phyloP scores from a whole-genome alignment of 495 filamentous ascomycete genomes.

The Cercophora samala region DNA sequence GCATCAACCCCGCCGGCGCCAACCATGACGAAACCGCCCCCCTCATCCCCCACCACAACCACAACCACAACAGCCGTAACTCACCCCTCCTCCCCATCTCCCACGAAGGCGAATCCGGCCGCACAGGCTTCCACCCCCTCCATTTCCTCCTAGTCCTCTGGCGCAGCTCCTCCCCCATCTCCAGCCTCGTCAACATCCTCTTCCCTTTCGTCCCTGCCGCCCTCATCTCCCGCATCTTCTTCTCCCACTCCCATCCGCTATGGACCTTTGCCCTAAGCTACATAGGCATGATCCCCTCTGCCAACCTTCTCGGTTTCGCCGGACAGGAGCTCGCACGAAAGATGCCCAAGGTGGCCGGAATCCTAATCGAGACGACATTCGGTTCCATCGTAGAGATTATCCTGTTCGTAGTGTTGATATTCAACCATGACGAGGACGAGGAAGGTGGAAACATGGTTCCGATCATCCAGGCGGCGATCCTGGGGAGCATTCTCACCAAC shows the following conservation, averaged over 20 bases:
- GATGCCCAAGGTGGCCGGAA: conserved; percentile 69
- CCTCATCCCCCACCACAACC: not conserved
- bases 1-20: not conserved
- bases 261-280: conserved; percentile 5
- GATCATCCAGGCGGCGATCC: conserved; percentile 23
- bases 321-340: conserved; percentile 78
- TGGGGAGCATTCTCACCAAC: conserved; percentile 36
- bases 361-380: conserved; percentile 44
- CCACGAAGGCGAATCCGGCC: conserved; percentile 27
- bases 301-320: conserved; percentile 81
- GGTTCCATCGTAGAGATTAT: conserved; percentile 71
- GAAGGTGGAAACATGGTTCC: conserved; percentile 33
- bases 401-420: conserved; percentile 70
- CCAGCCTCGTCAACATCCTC: conserved; percentile 29
- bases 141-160: conserved; percentile 26
- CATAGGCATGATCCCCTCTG: conserved; percentile 59
- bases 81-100: not conserved
- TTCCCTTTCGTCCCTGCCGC: conserved; percentile 40
- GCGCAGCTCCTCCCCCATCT: conserved; percentile 23
- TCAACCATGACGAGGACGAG: conserved; percentile 16
- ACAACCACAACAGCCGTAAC: not conserved
- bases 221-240: conserved; percentile 26
- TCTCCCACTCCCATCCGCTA: not conserved
- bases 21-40: not conserved
- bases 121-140: conserved; percentile 27